A percentile compares a stretch with the other conserved stretches of the same genome.
Conservation (phyloP, 2,329 filamentous ascomycete species). For the Aspergillus sp. region DNA sequence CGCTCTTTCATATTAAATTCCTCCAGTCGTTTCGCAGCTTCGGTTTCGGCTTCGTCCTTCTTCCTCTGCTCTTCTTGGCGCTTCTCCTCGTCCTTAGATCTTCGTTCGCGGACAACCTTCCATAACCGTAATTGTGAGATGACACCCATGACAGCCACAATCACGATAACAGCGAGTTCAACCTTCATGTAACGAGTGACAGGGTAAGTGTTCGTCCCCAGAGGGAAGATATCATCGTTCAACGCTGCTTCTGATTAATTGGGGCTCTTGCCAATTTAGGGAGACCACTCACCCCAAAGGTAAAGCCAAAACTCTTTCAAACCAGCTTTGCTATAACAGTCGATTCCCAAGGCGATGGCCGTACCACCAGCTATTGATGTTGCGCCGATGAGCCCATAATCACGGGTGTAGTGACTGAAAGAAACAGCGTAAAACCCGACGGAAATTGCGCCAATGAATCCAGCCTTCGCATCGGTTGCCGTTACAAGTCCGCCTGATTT, state of each 20-base stretch:
- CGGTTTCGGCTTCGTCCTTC: constrained; percentile 65
- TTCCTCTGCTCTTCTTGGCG: constrained; percentile 55
- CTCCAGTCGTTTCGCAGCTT: constrained; percentile 62
- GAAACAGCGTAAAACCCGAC: constrained; percentile 70
- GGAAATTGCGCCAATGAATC: constrained; percentile 74
- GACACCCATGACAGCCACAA: constrained; percentile 72
- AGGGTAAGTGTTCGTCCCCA: constrained; percentile 75
- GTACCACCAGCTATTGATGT: constrained; percentile 83
- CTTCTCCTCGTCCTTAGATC: constrained; percentile 47
- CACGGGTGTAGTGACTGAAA: constrained; percentile 74
- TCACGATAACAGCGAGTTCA: constrained; percentile 74
- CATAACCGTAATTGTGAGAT: constrained; percentile 84
- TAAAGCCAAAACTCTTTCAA: constrained; percentile 97
- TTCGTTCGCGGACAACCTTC: constrained; percentile 67
- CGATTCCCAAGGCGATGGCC: constrained; percentile 75
- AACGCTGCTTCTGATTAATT: constrained; percentile 49
- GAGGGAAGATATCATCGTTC: constrained; percentile 77
- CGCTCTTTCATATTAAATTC: constrained; percentile 46
- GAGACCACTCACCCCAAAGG: constrained; percentile 64
- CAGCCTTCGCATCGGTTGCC: constrained; percentile 61
- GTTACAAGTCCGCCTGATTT: constrained; percentile 72
- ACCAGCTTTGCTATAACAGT: constrained; percentile 86
- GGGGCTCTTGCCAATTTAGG: background rate
- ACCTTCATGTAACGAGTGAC: constrained; percentile 83
- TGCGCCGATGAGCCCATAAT: constrained; percentile 72